Evolutionary conservation across 2,329 filamentous ascomycete species (phyloP).

Genomic region (Monosporascus sp.): DNA sequence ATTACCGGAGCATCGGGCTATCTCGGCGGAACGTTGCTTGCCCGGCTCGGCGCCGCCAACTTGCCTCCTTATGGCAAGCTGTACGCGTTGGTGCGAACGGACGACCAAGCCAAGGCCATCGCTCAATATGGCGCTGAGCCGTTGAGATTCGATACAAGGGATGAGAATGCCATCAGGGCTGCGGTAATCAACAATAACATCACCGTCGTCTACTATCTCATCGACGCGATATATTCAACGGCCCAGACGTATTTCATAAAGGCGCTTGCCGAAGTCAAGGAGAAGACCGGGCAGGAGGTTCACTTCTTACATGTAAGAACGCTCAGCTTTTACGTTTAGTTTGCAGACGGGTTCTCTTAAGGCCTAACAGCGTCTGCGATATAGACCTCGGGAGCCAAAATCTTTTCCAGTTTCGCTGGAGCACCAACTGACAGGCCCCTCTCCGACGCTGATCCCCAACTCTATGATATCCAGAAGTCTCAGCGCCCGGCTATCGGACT

Average conservation of each 20-base stretch:
- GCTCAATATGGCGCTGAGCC: constrained; percentile 37
- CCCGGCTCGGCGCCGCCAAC: constrained; percentile 27
- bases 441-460: constrained; percentile 35
- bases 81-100: constrained; percentile 42
- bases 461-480: constrained; percentile 39
- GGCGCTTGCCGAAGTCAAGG: constrained; percentile 39
- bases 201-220: constrained; percentile 42
- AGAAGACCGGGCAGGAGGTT: constrained; percentile 32
- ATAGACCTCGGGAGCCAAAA: constrained; percentile 45
- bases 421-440: constrained; percentile 35
- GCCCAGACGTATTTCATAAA: constrained; percentile 37
- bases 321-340: not conserved
- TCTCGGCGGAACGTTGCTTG: constrained; percentile 45
- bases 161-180: constrained; percentile 29
- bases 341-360: not conserved
- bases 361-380: not conserved
- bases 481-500: constrained; percentile 18
- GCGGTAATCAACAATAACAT: constrained; percentile 38
- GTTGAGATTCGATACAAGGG: constrained; percentile 32
- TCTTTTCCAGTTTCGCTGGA: constrained; percentile 43
- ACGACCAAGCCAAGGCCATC: constrained; percentile 39
- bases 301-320: constrained; percentile 40
- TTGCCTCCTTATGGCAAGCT: constrained; percentile 38
- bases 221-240: constrained; percentile 31
- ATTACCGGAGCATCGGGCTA: constrained; percentile 50